Evolutionary conservation across 768 basidiomycete species (phyloP).

Genomic region (Leccinum arenicola): DNA sequence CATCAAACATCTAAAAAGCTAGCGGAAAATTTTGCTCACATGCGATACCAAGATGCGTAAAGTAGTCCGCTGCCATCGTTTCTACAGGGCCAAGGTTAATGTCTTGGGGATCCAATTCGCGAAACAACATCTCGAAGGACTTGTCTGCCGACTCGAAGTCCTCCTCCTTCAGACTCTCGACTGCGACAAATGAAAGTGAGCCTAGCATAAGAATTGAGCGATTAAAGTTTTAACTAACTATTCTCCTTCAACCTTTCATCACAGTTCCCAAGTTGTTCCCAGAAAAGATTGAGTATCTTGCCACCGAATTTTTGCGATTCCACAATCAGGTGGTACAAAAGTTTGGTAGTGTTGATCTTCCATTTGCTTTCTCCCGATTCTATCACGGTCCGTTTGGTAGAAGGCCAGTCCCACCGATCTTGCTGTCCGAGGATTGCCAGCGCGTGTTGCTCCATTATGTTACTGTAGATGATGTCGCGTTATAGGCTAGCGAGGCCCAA

Average conservation of each 20-base stretch:
- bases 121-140: neutral
- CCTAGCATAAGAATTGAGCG: neutral
- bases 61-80: neutral
- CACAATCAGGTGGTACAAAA: neutral
- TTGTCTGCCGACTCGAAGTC: neutral
- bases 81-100: neutral
- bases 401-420: neutral
- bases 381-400: neutral
- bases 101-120: neutral
- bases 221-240: neutral
- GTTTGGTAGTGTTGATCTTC: neutral
- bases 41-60: conserved; percentile 4
- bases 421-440: neutral
- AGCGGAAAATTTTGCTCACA: neutral
- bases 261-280: conserved; percentile 1
- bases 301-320: conserved; percentile 4
- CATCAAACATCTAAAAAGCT: neutral
- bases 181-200: neutral
- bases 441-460: conserved; percentile 3
- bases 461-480: neutral
- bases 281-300: conserved; percentile 1
- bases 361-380: neutral
- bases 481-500: neutral
- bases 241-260: neutral
- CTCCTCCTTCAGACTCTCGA: neutral